Percentiles rank a stretch among this genome's conserved stretches.
Evolutionary conservation across 2,329 filamentous ascomycete genomes (phyloP).

Genomic region (Hymenoscyphus infarciens): DNA sequence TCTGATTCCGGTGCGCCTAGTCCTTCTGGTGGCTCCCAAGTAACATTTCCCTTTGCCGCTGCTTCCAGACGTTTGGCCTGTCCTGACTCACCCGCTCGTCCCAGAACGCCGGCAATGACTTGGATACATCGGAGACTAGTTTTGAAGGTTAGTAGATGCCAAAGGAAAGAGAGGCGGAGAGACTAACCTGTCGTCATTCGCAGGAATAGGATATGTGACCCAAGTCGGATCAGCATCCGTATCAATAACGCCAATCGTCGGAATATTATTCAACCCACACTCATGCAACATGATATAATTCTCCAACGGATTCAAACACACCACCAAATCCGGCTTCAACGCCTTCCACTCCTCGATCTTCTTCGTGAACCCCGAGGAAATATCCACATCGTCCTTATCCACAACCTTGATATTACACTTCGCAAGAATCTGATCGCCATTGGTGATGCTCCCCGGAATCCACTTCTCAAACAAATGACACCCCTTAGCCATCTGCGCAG

Average conservation of each 20-base stretch:
- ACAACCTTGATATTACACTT: conserved; percentile 69
- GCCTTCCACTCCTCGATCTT: conserved; percentile 61
- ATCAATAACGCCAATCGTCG: conserved; percentile 92
- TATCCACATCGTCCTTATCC: conserved; percentile 64
- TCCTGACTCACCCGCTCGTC: conserved; percentile 77
- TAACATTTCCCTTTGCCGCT: conserved; percentile 59
- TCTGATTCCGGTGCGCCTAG: conserved; percentile 26
- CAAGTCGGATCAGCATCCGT: conserved; percentile 89
- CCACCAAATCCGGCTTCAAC: conserved; percentile 82
- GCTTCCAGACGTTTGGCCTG: conserved; percentile 62
- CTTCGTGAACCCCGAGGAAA: conserved; percentile 57
- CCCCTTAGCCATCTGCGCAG: conserved; percentile 71
- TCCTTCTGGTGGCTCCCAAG: conserved; percentile 49
- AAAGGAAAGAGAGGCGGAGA: conserved; percentile 3
- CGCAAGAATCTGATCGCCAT: conserved; percentile 83
- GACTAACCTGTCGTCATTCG: conserved; percentile 86
- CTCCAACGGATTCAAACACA: conserved; percentile 89
- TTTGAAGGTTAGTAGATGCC: conserved; percentile 26
- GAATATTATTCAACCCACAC: conserved; percentile 81
- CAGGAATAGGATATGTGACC: conserved; percentile 95
- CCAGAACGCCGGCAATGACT: conserved; percentile 80
- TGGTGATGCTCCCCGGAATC: conserved; percentile 89
- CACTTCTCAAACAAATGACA: conserved; percentile 92
- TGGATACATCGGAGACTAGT: conserved; percentile 73
- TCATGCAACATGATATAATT: conserved; percentile 89